phyloP scores from a whole-genome alignment of 2,329 filamentous ascomycete species.

The Aspergillus udagawae region DNA sequence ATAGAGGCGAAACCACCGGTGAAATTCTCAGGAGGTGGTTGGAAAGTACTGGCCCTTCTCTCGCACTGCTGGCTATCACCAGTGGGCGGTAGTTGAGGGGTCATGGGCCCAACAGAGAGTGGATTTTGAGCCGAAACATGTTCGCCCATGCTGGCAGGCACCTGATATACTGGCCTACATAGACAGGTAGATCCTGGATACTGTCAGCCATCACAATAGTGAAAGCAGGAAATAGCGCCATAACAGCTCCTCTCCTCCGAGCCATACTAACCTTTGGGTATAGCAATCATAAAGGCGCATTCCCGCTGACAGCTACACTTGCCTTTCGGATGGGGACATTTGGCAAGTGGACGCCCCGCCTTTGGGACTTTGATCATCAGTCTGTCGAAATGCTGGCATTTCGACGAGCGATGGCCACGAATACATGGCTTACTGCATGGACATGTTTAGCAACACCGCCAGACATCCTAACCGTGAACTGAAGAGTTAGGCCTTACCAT shows the following conservation, averaged over 20 bases:
- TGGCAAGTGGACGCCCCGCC: slow-evolving; percentile 45
- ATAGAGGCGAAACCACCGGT: slow-evolving; percentile 30
- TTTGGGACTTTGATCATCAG: slow-evolving; percentile 49
- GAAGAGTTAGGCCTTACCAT: slow-evolving; percentile 30
- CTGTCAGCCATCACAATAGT: neutral
- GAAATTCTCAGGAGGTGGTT: slow-evolving; percentile 32
- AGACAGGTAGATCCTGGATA: slow-evolving; percentile 36
- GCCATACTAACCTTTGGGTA: slow-evolving; percentile 37
- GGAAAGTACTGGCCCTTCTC: slow-evolving; percentile 30
- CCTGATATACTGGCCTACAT: slow-evolving; percentile 40
- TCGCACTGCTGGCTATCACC: slow-evolving; percentile 35
- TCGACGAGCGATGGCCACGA: slow-evolving; percentile 47
- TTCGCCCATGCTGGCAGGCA: slow-evolving; percentile 25
- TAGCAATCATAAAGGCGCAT: slow-evolving; percentile 43
- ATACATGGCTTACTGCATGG: slow-evolving; percentile 43
- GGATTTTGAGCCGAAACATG: slow-evolving; percentile 13
- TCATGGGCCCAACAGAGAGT: slow-evolving; percentile 13
- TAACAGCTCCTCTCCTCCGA: neutral
- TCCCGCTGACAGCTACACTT: slow-evolving; percentile 40
- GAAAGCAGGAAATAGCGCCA: neutral
- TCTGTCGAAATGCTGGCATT: slow-evolving; percentile 47
- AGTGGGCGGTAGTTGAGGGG: slow-evolving; percentile 19
- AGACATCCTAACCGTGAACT: neutral
- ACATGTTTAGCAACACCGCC: neutral
- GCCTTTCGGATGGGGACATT: slow-evolving; percentile 44